Evolutionary conservation across 495 filamentous ascomycete species (phyloP).

Genomic region (Aspergillus asperescens): DNA sequence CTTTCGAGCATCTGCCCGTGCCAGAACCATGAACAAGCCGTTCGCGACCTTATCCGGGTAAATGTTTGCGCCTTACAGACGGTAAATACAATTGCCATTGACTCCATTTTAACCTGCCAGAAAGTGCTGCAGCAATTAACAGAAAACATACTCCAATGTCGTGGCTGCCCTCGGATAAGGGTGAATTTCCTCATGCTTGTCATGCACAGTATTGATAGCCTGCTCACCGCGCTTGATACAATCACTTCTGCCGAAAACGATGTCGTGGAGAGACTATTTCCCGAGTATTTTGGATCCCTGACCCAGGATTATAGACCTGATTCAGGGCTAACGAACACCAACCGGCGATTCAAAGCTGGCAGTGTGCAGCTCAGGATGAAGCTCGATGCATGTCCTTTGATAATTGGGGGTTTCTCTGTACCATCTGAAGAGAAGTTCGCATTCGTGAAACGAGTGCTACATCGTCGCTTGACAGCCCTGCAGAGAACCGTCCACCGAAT

Average conservation of each 20-base stretch:
- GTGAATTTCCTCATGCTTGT: slow-evolving; percentile 32
- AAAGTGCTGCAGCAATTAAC: slow-evolving; percentile 26
- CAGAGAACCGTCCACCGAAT: slow-evolving; percentile 26
- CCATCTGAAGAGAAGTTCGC: slow-evolving; percentile 30
- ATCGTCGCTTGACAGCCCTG: slow-evolving; percentile 26
- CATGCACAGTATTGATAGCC: slow-evolving; percentile 31
- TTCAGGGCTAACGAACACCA: neutral
- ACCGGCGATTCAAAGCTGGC: slow-evolving; percentile 8
- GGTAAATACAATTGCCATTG: slow-evolving; percentile 22
- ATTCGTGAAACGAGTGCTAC: slow-evolving; percentile 31
- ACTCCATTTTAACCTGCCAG: slow-evolving; percentile 29
- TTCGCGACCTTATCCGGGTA: slow-evolving; percentile 19
- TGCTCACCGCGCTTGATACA: slow-evolving; percentile 28
- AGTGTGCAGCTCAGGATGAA: slow-evolving; percentile 18
- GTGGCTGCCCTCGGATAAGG: slow-evolving; percentile 26
- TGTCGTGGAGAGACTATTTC: slow-evolving; percentile 14
- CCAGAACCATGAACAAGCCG: slow-evolving; percentile 20
- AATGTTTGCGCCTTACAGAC: slow-evolving; percentile 18
- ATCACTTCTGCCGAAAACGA: slow-evolving; percentile 17
- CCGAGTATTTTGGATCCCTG: slow-evolving; percentile 8
- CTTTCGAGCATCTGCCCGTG: slow-evolving; percentile 13
- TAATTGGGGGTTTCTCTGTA: slow-evolving; percentile 29
- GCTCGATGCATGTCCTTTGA: slow-evolving; percentile 27
- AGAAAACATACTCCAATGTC: slow-evolving; percentile 30
- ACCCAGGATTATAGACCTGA: slow-evolving; percentile 8